Evolutionary conservation across 768 basidiomycete species (phyloP).

Genomic region (Lentinula raphanica): DNA sequence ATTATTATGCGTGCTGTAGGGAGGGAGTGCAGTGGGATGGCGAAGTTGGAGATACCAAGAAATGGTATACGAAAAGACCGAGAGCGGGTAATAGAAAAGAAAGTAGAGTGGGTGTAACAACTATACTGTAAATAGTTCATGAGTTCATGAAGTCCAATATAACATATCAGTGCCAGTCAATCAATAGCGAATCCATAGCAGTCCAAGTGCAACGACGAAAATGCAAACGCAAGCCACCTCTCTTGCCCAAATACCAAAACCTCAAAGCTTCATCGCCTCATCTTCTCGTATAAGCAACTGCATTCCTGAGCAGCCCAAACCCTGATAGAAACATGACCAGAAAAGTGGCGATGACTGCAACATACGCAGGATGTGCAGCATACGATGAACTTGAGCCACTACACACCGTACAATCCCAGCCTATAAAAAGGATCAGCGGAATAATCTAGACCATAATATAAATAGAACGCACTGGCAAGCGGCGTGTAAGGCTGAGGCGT

Average conservation of each 20-base stretch:
- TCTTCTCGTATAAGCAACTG: conserved; percentile 3
- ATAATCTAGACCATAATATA: neutral
- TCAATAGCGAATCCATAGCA: neutral
- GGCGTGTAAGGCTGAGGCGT: conserved; percentile 69
- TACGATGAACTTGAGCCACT: conserved; percentile 20
- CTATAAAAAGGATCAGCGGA: neutral
- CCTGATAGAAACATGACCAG: conserved; percentile 67
- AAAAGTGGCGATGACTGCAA: conserved; percentile 50
- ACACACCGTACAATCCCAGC: conserved; percentile 19
- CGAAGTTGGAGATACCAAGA: neutral
- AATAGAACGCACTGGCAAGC: conserved; percentile 43
- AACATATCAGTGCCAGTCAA: neutral
- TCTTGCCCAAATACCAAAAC: neutral
- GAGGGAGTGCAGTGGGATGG: neutral
- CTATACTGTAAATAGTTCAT: neutral
- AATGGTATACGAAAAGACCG: neutral
- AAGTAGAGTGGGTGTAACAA: neutral
- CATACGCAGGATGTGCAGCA: conserved; percentile 47
- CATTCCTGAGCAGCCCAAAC: conserved; percentile 44
- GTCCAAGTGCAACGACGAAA: neutral
- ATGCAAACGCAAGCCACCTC: neutral
- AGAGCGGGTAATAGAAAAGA: neutral
- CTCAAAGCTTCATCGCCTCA: neutral
- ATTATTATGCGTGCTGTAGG: neutral
- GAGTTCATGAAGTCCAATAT: neutral